Conservation (phyloP, 805 yeast genomes). For the Maudiozyma serrabonitensis region DNA sequence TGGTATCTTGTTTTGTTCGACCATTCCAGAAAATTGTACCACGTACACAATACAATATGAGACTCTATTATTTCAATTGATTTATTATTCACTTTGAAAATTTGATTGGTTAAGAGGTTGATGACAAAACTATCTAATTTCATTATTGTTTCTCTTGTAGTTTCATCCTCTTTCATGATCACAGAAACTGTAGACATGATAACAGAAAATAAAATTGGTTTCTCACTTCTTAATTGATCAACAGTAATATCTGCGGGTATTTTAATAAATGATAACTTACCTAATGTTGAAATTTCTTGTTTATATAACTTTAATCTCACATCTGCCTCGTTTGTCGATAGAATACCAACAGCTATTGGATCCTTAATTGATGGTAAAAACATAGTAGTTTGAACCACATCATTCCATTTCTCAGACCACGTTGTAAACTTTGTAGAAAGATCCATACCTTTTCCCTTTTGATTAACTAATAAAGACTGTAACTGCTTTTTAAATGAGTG, state of each 20-base stretch:
- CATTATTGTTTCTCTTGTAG: constrained; percentile 35
- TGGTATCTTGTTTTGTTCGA: constrained; percentile 74
- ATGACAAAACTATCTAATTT: constrained; percentile 45
- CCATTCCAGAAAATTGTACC: constrained; percentile 81
- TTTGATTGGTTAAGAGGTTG: constrained; percentile 44
- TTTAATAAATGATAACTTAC: constrained; percentile 44
- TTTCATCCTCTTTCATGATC: constrained; percentile 25
- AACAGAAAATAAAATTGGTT: constrained; percentile 56
- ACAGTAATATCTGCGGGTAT: constrained; percentile 37
- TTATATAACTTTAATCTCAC: constrained; percentile 43
- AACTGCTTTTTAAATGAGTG: constrained; percentile 19
- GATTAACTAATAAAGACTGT: constrained; percentile 15
- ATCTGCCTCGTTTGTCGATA: constrained; percentile 52
- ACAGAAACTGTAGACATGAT: constrained; percentile 54
- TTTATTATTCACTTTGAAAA: constrained; percentile 62
- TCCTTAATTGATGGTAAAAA: constrained; percentile 37
- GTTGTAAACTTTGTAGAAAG: constrained; percentile 33
- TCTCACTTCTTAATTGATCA: constrained; percentile 38
- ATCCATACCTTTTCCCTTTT: constrained; percentile 31
- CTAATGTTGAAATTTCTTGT: constrained; percentile 35
- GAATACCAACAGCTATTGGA: constrained; percentile 45
- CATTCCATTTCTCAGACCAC: constrained; percentile 37
- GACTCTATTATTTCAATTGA: constrained; percentile 57
- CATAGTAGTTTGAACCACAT: constrained; percentile 38
- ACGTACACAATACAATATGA: constrained; percentile 50